These are phyloP conservation scores for Termitomyces sp. DNA, from an alignment of 768 basidiomycete genomes.

Conservation along the genomic window DNA sequence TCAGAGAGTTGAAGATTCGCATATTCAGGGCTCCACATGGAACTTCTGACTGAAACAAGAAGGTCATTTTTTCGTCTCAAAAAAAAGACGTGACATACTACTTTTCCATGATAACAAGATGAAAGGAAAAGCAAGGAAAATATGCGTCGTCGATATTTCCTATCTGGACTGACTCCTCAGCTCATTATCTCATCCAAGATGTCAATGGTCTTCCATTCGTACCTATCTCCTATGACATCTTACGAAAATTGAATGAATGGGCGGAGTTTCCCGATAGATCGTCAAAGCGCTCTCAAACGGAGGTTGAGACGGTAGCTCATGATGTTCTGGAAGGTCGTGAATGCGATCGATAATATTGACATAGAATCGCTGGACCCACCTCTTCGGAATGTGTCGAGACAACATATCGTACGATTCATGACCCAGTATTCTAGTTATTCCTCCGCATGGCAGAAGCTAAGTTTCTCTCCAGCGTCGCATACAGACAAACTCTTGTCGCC, in stretches of 20 bases:
- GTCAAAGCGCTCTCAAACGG: not conserved
- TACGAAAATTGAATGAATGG: slow-evolving; percentile 8
- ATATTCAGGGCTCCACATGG: not conserved
- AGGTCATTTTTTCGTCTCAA: slow-evolving; percentile 1
- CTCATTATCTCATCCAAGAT: slow-evolving; percentile 1
- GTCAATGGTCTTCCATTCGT: slow-evolving; percentile 3
- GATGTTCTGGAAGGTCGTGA: not conserved
- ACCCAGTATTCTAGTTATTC: not conserved
- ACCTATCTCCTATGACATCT: slow-evolving; percentile 4
- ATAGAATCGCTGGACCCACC: not conserved
- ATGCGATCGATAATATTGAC: not conserved
- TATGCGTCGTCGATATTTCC: not conserved
- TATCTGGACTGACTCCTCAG: not conserved
- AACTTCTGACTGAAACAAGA: not conserved
- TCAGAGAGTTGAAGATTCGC: slow-evolving; percentile 4
- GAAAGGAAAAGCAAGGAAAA: not conserved
- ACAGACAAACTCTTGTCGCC: too few relatives aligned
- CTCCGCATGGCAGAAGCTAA: slow-evolving; percentile 7
- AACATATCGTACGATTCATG: not conserved
- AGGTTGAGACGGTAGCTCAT: not conserved
- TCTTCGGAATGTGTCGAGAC: not conserved
- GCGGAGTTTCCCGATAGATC: not conserved
- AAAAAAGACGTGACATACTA: not conserved
- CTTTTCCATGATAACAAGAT: slow-evolving; percentile 1
- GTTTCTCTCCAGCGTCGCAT: not conserved